Base-by-base conservation (phyloP, 1,139 yeast genomes). In the Sugiyamaella pinicola region DNA sequence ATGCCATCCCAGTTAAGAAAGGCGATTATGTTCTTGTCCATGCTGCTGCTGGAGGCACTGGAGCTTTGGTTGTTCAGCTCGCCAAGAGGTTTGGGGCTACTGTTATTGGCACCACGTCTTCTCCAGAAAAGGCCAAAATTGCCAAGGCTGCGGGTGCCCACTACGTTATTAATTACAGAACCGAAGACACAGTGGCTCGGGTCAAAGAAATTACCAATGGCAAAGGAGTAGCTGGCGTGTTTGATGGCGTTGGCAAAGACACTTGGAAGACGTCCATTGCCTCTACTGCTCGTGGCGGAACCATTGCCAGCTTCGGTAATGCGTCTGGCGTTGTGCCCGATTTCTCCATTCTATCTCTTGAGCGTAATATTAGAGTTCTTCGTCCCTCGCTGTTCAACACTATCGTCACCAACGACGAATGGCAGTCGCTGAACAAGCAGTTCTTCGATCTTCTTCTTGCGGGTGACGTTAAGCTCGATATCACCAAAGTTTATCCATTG, bases 21-120 rank as follows among this genome's bases (percentile, higher is more conserved):
- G 90, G 81, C 49, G 96, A 43, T 33, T 19, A 7, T 10, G 31
- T 43, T 19, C 47, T 43, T 4, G 38, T 43, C 13, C 89, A 91
- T 76, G 97, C 97, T 1, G 96, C 96, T 15, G 96, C 96, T 7
- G 97, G 97, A 48, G 96, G 97, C 54, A 93, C 87, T 49, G 97
- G 97, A 1, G 76, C 80, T 51, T 61, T 87, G 13, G 69, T 88
- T 52, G 76, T 77, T 42, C 96, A 89, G 69, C 71, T 89, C 69
- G 72, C 84, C 50, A 67, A 76, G 31, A 70, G 69, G 24, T 74
- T 74, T 49, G 95, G 96, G 22, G 96, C 89, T 2, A 83, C 80
- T 57, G 91, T 84, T 47, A 89, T 91, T 71, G 96, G 95, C 2
- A 75, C 87, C 38, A 93, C 95, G 2, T 87, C 96, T 1, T 76